Base-by-base conservation (phyloP, 2,329 filamentous ascomycete species). In the Penicillium sp. region DNA sequence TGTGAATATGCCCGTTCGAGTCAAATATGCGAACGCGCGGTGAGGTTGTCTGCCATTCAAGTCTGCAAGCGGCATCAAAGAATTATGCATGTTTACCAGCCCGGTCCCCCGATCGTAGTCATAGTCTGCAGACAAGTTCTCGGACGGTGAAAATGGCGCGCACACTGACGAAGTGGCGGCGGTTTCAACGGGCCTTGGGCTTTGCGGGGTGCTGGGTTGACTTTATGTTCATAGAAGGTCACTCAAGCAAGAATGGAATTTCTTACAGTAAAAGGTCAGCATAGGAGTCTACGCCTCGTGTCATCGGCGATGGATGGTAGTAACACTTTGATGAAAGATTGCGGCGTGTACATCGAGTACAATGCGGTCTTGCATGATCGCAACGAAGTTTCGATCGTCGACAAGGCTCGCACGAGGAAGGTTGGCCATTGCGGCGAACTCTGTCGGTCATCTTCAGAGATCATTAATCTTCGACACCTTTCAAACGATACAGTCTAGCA, bases 391-490 rank as follows among this genome's bases (percentile, higher is more conserved):
- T 68, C 7, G 66, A 60, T 29, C 62, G 63, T 47, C 66, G 65
- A 52, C 66, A 68, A 8, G 66, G 66, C 35, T 68, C 66, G 55
- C 66, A 68, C 2, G 66, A 62, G 1, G 64, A 55, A n/a, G 62
- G 56, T 29, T 63, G 57, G 11, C 61, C 63, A 42, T 64, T 65
- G 4, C 55, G 54, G 27, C 55, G 45, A 16, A 54, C 46, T 13
- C 52, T 53, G 14, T 53, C 50, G 2, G 50, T 46, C 50, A 53
- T 53, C 16, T 14, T 33, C 3, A 44, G 6, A 39, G 2, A 19
- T n/a, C 31, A 2, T 14, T 14, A 16, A 2, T n/a, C 5, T 33
- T 14, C 13, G 16, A 33, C 31, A 4, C 31, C 13, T 5, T 33
- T 33, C 13, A 33, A 33, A 6, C 11, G 14, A 33, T 33, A 33